phyloP scores from a whole-genome alignment of 148 eudicot species.

The Amaranthus palmeri region DNA sequence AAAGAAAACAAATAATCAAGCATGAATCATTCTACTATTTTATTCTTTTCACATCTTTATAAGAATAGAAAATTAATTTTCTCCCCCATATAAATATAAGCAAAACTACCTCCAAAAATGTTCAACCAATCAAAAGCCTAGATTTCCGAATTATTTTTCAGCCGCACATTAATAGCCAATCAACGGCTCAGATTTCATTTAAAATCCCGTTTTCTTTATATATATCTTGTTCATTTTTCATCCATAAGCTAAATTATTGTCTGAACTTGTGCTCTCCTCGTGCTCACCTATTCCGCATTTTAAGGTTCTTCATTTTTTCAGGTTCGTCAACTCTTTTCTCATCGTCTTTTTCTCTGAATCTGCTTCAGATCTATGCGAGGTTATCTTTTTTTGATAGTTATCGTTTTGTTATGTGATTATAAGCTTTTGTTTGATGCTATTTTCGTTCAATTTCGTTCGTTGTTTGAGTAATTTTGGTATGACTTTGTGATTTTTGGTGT shows the following conservation, averaged over 20 bases:
- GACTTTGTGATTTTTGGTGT: too few relatives aligned
- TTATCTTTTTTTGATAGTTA: background rate
- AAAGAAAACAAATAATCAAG: too few relatives aligned
- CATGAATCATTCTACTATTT: too few relatives aligned
- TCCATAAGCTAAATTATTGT: background rate
- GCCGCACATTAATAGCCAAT: constrained; percentile 11
- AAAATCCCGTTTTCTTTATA: background rate
- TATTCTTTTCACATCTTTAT: too few relatives aligned
- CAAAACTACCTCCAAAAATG: background rate
- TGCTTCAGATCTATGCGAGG: background rate
- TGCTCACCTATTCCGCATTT: background rate
- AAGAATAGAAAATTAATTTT: too few relatives aligned
- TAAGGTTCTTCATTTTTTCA: background rate
- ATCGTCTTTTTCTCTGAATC: background rate
- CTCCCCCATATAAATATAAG: too few relatives aligned
- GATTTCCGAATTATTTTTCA: constrained; percentile 8
- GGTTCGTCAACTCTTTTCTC: too few relatives aligned
- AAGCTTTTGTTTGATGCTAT: background rate
- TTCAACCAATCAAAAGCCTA: constrained; percentile 13
- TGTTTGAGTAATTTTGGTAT: too few relatives aligned
- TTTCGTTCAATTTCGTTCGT: background rate
- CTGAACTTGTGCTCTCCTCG: constrained; percentile 6
- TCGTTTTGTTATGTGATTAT: background rate
- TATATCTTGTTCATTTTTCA: background rate
- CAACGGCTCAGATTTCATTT: constrained; percentile 30